Conservation (phyloP, 257 asterid genomes). For the Echium plantagineum region DNA sequence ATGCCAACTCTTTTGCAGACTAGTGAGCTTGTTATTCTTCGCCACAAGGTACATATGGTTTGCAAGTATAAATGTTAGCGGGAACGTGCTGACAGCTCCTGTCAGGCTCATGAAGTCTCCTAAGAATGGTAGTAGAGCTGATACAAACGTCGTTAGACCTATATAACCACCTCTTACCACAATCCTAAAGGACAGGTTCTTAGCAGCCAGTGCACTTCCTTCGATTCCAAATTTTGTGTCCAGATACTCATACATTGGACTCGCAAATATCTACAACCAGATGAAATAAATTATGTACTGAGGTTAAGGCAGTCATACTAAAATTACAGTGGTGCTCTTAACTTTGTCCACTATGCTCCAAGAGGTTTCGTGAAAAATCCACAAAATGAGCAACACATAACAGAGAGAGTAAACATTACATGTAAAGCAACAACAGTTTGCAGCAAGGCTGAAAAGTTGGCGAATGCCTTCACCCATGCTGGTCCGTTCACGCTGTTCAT, state of each 20-base stretch:
- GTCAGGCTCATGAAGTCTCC: conserved; percentile 99
- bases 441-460: conserved; percentile 7
- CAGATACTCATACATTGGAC: conserved; percentile 91
- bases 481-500: conserved; percentile 11
- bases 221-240: conserved; percentile 61
- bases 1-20: conserved; percentile 74
- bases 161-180: conserved; percentile 77
- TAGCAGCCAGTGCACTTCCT: conserved; percentile 57
- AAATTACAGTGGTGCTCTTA: too few species aligned
- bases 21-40: conserved; percentile 33
- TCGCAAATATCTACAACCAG: conserved; percentile 69
- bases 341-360: too few species aligned
- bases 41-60: conserved; percentile 95
- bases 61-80: conserved; percentile 90
- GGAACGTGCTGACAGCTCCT: conserved; percentile 94
- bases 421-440: conserved; percentile 37
- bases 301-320: not conserved
- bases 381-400: not conserved
- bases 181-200: conserved; percentile 62
- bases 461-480: conserved; percentile 4
- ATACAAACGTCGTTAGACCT: conserved; percentile 48
- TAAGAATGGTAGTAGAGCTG: conserved; percentile 83
- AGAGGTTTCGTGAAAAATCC: too few species aligned
- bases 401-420: conserved; percentile 12
- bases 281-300: not conserved